A percentile compares a stretch with the other conserved stretches of the same genome.
These are phyloP conservation scores for Pleurotus tuoliensis DNA, from an alignment of 768 basidiomycete species.

Conservation along the genomic window DNA sequence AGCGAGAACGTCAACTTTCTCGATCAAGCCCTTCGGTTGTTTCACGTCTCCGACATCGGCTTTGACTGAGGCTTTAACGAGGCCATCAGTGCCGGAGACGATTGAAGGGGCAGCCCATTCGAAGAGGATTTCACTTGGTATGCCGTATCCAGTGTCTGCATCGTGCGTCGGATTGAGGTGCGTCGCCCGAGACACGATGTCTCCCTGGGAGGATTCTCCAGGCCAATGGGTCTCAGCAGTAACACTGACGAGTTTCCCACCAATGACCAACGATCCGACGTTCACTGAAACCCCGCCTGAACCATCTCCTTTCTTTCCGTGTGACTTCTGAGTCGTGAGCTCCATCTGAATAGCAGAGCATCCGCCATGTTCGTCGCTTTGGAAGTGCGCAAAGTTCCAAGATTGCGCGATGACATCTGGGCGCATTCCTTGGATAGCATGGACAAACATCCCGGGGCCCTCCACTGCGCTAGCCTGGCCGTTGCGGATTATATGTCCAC, in stretches of 20 bases:
- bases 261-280: constrained; percentile 80
- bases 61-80: constrained; percentile 50
- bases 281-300: constrained; percentile 85
- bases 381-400: constrained; percentile 97
- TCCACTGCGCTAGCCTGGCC: constrained; percentile 55
- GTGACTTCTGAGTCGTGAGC: constrained; percentile 75
- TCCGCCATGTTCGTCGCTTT: constrained; percentile 65
- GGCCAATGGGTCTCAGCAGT: constrained; percentile 81
- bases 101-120: constrained; percentile 77
- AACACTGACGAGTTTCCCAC: constrained; percentile 69
- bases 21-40: constrained; percentile 71
- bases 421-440: constrained; percentile 98
- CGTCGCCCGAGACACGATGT: constrained; percentile 58
- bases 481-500: constrained; percentile 65
- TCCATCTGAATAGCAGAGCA: constrained; percentile 95
- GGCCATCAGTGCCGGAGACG: constrained; percentile 44
- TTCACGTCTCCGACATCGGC: constrained; percentile 55
- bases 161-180: constrained; percentile 65
- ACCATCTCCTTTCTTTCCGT: constrained; percentile 76
- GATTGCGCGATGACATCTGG: constrained; percentile 88
- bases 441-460: constrained; percentile 83
- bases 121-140: constrained; percentile 65
- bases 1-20: constrained; percentile 92
- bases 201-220: constrained; percentile 47
- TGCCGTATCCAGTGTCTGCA: constrained; percentile 76